These are phyloP conservation scores for Dryadomyces quercivorus DNA, from an alignment of 2,329 filamentous ascomycete genomes.

Conservation along the genomic window DNA sequence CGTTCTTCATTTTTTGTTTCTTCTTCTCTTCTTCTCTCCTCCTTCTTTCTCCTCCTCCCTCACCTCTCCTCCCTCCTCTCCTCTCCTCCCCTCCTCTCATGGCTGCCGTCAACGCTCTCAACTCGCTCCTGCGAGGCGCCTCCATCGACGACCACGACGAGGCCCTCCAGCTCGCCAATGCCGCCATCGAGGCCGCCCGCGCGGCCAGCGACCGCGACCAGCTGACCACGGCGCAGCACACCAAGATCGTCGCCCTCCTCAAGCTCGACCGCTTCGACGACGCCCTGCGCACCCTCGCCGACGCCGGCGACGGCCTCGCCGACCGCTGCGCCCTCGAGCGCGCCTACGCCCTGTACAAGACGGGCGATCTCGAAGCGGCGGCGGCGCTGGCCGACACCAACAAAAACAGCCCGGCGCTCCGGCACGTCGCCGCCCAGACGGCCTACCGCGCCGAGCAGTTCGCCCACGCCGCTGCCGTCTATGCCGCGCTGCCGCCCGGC, in stretches of 20 bases:
- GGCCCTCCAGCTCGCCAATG: constrained; percentile 51
- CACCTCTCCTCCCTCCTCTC: background rate
- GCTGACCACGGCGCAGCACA: constrained; percentile 46
- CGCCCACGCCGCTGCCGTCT: constrained; percentile 49
- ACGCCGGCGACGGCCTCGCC: constrained; percentile 48
- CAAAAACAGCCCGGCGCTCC: constrained; percentile 16
- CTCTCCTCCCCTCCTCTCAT: background rate
- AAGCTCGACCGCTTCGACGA: constrained; percentile 77
- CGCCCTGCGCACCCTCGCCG: constrained; percentile 55
- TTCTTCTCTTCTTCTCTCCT: background rate
- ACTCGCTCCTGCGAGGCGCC: constrained; percentile 39
- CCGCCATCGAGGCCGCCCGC: constrained; percentile 49
- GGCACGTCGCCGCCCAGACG: constrained; percentile 51
- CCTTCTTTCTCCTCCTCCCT: background rate
- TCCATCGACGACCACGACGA: constrained; percentile 62
- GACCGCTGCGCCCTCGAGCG: constrained; percentile 54
- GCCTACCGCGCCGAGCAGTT: constrained; percentile 69
- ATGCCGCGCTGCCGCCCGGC: constrained; percentile 42
- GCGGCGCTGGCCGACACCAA: constrained; percentile 20
- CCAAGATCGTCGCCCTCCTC: constrained; percentile 61
- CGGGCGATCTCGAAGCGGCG: constrained; percentile 55
- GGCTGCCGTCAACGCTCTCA: constrained; percentile 34
- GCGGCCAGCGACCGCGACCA: constrained; percentile 25
- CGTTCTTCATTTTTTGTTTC: no score
- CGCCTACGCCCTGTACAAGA: constrained; percentile 76